Percentiles rank a stretch among this genome's conserved stretches.
These are phyloP conservation scores for Scheffersomyces lignicola DNA, from an alignment of 1,139 yeast species.

Conservation along the genomic window DNA sequence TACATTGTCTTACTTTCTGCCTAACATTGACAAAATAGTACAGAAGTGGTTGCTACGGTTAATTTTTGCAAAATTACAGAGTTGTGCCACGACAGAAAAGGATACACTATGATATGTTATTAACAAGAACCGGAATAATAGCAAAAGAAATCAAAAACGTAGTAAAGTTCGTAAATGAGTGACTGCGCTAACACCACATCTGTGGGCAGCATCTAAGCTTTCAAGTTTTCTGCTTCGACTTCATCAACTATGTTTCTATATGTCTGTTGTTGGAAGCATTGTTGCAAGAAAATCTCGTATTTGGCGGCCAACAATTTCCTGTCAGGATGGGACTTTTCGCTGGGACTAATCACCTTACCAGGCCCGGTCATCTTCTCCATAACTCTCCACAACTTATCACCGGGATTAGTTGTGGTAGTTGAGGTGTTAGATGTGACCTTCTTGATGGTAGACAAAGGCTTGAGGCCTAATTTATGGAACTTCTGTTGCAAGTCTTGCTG, in stretches of 20 bases:
- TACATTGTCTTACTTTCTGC: too few relatives aligned
- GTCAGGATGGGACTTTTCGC: slow-evolving; percentile 57
- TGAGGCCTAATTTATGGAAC: slow-evolving; percentile 35
- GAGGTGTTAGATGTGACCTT: background rate
- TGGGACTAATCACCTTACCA: slow-evolving; percentile 76
- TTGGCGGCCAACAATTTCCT: slow-evolving; percentile 71
- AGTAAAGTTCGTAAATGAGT: too few relatives aligned
- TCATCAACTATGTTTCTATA: slow-evolving; percentile 71
- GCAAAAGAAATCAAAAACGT: too few relatives aligned
- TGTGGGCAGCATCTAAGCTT: slow-evolving; percentile 5
- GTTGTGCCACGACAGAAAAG: too few relatives aligned
- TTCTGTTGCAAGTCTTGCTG: slow-evolving; percentile 50
- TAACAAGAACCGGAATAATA: too few relatives aligned
- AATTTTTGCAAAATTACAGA: too few relatives aligned
- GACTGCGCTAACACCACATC: slow-evolving; percentile 1
- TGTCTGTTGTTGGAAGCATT: slow-evolving; percentile 74
- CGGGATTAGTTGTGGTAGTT: slow-evolving; percentile 16
- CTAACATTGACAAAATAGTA: too few relatives aligned
- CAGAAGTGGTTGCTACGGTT: too few relatives aligned
- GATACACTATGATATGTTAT: too few relatives aligned
- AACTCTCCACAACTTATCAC: slow-evolving; percentile 74
- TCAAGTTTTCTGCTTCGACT: slow-evolving; percentile 41
- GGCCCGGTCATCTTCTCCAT: slow-evolving; percentile 85
- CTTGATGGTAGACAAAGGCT: slow-evolving; percentile 35
- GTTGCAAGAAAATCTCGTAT: slow-evolving; percentile 83